Percentiles rank a stretch among this genome's conserved stretches.
Conservation (phyloP, 2,329 filamentous ascomycete species). For the Venturia effusa region DNA sequence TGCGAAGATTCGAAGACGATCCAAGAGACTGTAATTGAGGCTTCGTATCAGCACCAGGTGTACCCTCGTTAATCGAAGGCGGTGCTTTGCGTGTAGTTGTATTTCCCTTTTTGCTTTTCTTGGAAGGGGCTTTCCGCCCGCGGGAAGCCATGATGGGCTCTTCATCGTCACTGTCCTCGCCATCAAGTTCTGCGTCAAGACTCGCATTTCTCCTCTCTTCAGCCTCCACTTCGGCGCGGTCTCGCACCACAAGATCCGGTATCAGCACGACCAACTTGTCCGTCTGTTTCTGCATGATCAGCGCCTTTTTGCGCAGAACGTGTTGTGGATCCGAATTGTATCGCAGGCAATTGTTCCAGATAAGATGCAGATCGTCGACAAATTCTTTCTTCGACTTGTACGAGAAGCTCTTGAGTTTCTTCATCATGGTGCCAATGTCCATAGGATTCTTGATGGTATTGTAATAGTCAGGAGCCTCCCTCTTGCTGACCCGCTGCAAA, state of each 20-base stretch:
- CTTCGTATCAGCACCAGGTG: conserved; percentile 65
- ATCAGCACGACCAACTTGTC: conserved; percentile 94
- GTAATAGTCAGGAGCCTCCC: conserved; percentile 93
- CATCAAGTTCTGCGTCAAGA: conserved; percentile 70
- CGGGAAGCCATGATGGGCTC: conserved; percentile 97
- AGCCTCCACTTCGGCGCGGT: conserved; percentile 82
- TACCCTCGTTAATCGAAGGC: conserved; percentile 64
- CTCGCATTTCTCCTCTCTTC: conserved; percentile 65
- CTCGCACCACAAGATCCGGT: conserved; percentile 80
- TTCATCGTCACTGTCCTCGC: conserved; percentile 80
- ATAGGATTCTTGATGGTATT: conserved; percentile 91
- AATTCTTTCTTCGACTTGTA: conserved; percentile 74
- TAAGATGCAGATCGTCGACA: conserved; percentile 82
- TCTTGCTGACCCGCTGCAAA: conserved; percentile 86
- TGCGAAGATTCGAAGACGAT: conserved; percentile 35
- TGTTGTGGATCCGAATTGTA: conserved; percentile 90
- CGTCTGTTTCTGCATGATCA: conserved; percentile 94
- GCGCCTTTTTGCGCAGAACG: conserved; percentile 80
- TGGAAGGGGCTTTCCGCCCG: conserved; percentile 73
- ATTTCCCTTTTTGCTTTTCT: conserved; percentile 60
- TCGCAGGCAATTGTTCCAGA: conserved; percentile 93
- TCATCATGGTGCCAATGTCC: conserved; percentile 97
- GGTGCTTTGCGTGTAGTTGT: conserved; percentile 56
- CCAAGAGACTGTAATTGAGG: conserved; percentile 51
- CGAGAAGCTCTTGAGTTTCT: conserved; percentile 69